These are phyloP conservation scores for Euphorbia peplus DNA, from an alignment of 345 rosid species.

Conservation along the genomic window DNA sequence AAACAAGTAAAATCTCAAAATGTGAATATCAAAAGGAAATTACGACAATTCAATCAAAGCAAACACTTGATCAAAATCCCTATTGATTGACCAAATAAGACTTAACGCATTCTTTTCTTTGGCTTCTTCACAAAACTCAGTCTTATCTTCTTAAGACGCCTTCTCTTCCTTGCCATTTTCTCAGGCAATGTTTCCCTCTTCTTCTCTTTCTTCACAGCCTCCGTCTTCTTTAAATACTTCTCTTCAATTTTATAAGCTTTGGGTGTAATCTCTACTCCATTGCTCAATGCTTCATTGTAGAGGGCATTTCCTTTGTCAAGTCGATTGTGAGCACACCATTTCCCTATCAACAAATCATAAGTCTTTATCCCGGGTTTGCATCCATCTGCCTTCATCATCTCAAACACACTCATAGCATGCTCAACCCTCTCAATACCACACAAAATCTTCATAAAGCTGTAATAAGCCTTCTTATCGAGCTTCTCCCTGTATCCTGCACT, in stretches of 20 bases:
- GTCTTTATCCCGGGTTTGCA: constrained; percentile 75
- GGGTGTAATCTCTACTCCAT: constrained; percentile 64
- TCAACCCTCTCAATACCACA: constrained; percentile 97
- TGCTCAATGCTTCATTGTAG: constrained; percentile 59
- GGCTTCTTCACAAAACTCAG: constrained; percentile 93
- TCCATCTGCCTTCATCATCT: constrained; percentile 74
- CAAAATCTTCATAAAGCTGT: constrained; percentile 66
- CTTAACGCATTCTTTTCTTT: constrained; percentile 45
- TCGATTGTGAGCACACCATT: constrained; percentile 63
- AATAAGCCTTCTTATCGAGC: constrained; percentile 63
- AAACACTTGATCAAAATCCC: background rate
- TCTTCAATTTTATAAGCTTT: constrained; percentile 68
- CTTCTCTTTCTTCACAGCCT: constrained; percentile 59
- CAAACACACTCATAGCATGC: constrained; percentile 78
- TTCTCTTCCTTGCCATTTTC: constrained; percentile 90
- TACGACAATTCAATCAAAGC: constrained; percentile 4
- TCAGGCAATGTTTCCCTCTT: constrained; percentile 94
- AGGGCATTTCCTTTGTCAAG: constrained; percentile 72
- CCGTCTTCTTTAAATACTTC: constrained; percentile 56
- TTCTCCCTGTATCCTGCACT: constrained; percentile 56
- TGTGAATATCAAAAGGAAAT: background rate
- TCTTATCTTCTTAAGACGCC: constrained; percentile 69
- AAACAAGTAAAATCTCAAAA: background rate
- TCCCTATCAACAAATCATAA: constrained; percentile 78
- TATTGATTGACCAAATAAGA: constrained; percentile 6